Base-by-base conservation (phyloP, 2,329 filamentous ascomycete genomes). In the Seiridium cupressi region DNA sequence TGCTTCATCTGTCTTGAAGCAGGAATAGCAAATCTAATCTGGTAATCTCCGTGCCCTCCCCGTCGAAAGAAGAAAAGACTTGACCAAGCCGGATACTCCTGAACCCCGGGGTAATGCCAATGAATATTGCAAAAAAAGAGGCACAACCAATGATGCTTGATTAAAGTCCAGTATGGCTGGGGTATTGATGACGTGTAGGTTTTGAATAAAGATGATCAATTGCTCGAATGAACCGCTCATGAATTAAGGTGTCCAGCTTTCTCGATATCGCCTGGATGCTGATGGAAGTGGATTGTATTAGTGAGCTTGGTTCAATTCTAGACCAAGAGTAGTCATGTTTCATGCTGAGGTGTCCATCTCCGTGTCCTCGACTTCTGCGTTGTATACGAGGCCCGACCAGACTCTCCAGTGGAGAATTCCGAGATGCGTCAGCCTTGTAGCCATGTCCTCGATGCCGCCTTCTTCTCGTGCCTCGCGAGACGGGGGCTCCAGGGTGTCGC, bases 391-490 rank as follows among this genome's bases (percentile, higher is more conserved):
- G 2, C 86, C 85, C 1, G 85, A 84, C 92, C 93, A 98, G 3
- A 97, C 89, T 54, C 91, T 85, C 93, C 93, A 97, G 74, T 97
- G 93, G 32, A 98, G 77, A 5, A 95, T 82, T 11, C 91, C 87
- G 49, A 97, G 86, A 70, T 97, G 94, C 5, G 92, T 89, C 55
- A 97, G 81, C 51, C 91, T 87, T 49, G 88, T 89, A 1, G 91
- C 87, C 72, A 97, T 85, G 61, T 92, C 88, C 48, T 83, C 81
- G 44, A 90, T 69, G 40, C 81, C 80, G 48, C 77, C 79, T 54
- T 86, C 83, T 55, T 84, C 82, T 48, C 81, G 78, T 7, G 74
- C 72, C 58, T 81, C 79, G 8, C 76, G 77, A 61, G 68, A 67
- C 4, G 68, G 66, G 26, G 67, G 69, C 60, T 78, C 74, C 40